These are phyloP conservation scores for Dillenia turbinata DNA, from an alignment of 164 flowering plant species.

Conservation along the genomic window DNA sequence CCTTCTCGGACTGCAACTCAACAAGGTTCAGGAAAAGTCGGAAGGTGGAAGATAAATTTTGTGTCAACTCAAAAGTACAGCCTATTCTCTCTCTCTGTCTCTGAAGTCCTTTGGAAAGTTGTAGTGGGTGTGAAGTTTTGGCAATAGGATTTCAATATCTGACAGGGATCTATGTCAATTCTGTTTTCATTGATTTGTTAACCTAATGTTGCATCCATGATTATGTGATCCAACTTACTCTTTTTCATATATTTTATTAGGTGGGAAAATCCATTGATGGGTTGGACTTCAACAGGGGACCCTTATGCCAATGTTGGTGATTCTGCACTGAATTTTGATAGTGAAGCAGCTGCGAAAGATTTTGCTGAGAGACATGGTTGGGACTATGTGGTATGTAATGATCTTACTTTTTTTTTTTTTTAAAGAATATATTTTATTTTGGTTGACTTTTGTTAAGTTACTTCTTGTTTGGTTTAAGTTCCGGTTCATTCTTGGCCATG, in stretches of 20 bases:
- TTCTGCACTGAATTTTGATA: conserved; percentile 67
- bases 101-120: too few relatives aligned
- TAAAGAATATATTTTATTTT: not conserved
- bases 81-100: not conserved
- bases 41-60: conserved; percentile 94
- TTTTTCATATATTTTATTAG: conserved; percentile 21
- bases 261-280: conserved; percentile 99
- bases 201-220: too few relatives aligned
- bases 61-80: conserved; percentile 92
- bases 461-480: too few relatives aligned
- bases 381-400: conserved; percentile 67
- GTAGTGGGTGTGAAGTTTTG: too few relatives aligned
- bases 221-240: too few relatives aligned
- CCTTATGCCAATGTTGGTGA: conserved; percentile 99
- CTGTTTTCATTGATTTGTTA: too few relatives aligned
- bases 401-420: not conserved
- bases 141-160: not conserved
- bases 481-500: too few relatives aligned
- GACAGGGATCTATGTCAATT: too few relatives aligned
- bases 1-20: conserved; percentile 94
- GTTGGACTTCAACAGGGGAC: conserved; percentile 99
- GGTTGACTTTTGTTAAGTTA: too few relatives aligned
- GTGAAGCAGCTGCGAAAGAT: conserved; percentile 74
- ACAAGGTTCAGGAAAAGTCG: conserved; percentile 97
- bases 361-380: conserved; percentile 96